These are phyloP conservation scores for Diaporthe sp. DNA, from an alignment of 2,329 filamentous ascomycete species.

Conservation along the genomic window DNA sequence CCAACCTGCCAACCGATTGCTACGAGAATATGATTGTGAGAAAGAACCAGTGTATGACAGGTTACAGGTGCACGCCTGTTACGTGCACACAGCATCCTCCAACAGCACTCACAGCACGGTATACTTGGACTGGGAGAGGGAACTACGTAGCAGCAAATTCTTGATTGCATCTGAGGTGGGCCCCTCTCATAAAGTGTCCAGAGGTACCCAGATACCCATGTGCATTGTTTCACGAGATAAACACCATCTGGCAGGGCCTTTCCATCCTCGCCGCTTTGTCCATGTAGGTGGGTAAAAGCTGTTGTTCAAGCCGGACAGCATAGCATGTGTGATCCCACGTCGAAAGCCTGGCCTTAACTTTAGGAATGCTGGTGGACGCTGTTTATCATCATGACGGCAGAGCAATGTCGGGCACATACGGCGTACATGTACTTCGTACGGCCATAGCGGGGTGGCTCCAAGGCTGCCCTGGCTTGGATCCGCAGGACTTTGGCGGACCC, in stretches of 20 bases:
- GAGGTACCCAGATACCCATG: conserved; percentile 1
- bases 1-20: not conserved
- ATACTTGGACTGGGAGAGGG: not conserved
- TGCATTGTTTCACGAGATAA: not conserved
- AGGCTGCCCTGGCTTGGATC: not conserved
- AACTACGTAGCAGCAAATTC: not conserved
- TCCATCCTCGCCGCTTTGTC: not conserved
- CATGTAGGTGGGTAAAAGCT: not conserved
- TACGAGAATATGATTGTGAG: not conserved
- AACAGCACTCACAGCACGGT: not conserved
- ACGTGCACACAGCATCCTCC: not conserved
- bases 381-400: conserved; percentile 16
- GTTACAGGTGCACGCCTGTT: not conserved
- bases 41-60: not conserved
- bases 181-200: not conserved
- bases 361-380: not conserved
- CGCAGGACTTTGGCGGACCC: not conserved
- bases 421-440: not conserved
- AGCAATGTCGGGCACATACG: not conserved
- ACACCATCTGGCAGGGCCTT: not conserved
- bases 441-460: not conserved
- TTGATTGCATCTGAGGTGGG: not conserved
- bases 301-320: not conserved
- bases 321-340: not conserved
- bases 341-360: not conserved